Percentiles rank a stretch among this genome's conserved stretches.
phyloP scores from a whole-genome alignment of 2,329 filamentous ascomycete genomes.

The Cladophialophora yegresii region DNA sequence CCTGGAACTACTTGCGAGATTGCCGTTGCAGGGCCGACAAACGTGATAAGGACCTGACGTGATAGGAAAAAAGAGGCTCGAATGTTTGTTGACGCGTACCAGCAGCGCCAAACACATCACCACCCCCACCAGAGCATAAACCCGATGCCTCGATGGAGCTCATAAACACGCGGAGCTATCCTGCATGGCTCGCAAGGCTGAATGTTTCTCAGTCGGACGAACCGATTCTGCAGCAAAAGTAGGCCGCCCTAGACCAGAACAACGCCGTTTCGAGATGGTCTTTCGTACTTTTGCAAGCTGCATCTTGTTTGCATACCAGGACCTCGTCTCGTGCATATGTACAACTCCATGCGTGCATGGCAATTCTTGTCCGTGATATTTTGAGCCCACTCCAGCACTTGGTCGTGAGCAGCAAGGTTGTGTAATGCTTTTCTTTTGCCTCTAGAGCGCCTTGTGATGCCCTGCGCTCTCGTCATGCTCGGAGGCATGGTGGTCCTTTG shows the following conservation, averaged over 20 bases:
- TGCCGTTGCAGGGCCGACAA: neutral
- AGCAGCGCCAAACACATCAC: neutral
- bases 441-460: constrained; percentile 23
- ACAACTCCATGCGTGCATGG: constrained; percentile 16
- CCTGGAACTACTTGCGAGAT: neutral
- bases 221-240: neutral
- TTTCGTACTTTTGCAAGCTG: neutral
- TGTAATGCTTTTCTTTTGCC: constrained; percentile 4
- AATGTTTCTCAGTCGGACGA: neutral
- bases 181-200: constrained; percentile 13
- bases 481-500: constrained; percentile 66
- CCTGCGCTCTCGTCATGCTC: constrained; percentile 55
- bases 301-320: neutral
- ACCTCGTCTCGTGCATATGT: constrained; percentile 19
- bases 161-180: neutral
- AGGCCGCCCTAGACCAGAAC: neutral
- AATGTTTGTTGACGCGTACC: neutral
- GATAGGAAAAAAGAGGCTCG: neutral
- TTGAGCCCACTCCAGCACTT: constrained; percentile 35
- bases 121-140: neutral
- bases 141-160: constrained; percentile 5
- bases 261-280: neutral
- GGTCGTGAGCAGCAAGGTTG: constrained; percentile 26
- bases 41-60: too few species aligned
- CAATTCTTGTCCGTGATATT: constrained; percentile 10